A percentile compares a stretch with the other conserved stretches of the same genome.
phyloP scores from a whole-genome alignment of 2,329 filamentous ascomycete species.

The Sporothrix luriei region DNA sequence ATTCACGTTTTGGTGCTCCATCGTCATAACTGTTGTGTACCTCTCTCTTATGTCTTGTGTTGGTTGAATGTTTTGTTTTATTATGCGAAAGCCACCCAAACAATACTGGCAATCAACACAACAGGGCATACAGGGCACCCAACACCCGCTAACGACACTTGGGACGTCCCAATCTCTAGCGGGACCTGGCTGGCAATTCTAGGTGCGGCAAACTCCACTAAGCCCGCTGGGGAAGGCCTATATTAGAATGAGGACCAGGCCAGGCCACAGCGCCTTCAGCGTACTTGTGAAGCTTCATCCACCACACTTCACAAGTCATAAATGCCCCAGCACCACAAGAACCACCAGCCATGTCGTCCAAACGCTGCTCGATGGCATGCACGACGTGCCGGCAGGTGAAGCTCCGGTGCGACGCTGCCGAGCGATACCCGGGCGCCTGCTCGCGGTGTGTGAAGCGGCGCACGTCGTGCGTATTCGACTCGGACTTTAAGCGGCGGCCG shows the following conservation, averaged over 20 bases:
- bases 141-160: not conserved
- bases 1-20: too few species aligned
- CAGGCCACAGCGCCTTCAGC: too few species aligned
- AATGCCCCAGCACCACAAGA: too few species aligned
- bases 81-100: too few species aligned
- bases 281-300: too few species aligned
- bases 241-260: not conserved
- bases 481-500: conserved; percentile 27
- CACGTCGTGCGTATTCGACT: conserved; percentile 29
- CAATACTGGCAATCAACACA: too few species aligned
- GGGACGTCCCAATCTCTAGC: not conserved
- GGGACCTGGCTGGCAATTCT: not conserved
- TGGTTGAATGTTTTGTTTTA: too few species aligned
- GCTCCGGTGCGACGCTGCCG: conserved; percentile 28
- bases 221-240: not conserved
- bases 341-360: not conserved
- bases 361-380: conserved; percentile 31
- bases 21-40: too few species aligned
- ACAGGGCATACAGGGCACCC: not conserved
- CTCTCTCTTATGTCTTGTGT: too few species aligned
- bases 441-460: conserved; percentile 24
- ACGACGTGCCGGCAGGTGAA: conserved; percentile 32
- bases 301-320: too few species aligned
- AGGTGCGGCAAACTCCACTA: conserved; percentile 1
- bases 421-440: conserved; percentile 25